Base-by-base conservation (phyloP, 2,329 filamentous ascomycete genomes). In the Aspergillus fijiensis region DNA sequence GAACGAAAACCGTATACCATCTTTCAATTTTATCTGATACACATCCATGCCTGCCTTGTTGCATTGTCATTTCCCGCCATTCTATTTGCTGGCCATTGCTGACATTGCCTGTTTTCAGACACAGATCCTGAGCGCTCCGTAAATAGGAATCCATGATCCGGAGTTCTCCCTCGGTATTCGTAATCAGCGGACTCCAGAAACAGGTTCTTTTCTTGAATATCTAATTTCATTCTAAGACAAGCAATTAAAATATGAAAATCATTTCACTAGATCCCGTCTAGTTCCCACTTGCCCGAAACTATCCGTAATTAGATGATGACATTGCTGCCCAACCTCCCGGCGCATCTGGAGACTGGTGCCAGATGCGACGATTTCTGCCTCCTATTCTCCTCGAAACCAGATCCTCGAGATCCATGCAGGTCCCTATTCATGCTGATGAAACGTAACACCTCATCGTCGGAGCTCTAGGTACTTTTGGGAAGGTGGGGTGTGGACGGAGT, bases 1-100 rank as follows among this genome's bases (percentile, higher is more conserved):
- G 75, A 77, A 76, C 73, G 75, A 77, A 65, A 75, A 75, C 67
- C 66, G 66, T 69, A 68, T 71, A 73, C 70, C 73, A 76, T 76
- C 71, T 74, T 74, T 72, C 68, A 68, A 59, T 60, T 67, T 65
- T 74, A 58, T 74, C 72, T 74, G 71, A 75, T 63, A 65, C 52
- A 63, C 54, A 29, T 63, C 55, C 61, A 51, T 60, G 60, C 56
- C 52, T 63, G 33, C 53, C 21, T 65, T 61, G 45, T 53, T 52
- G 19, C 29, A 29, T 53, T 57, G 48, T 42, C 57, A 9, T 53
- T 49, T 16, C n/a, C 9, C 47, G 47, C 52, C 31, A 49, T 33
- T 42, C 19, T 25, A 19, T 14, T 49, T 49, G 23, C 42, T 48
- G 27, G 45, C 42, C 42, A 48, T 49, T 27, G 53, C 53, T 55